These are phyloP conservation scores for Canna indica DNA, from an alignment of 176 grass and related monocot species.

Conservation along the genomic window DNA sequence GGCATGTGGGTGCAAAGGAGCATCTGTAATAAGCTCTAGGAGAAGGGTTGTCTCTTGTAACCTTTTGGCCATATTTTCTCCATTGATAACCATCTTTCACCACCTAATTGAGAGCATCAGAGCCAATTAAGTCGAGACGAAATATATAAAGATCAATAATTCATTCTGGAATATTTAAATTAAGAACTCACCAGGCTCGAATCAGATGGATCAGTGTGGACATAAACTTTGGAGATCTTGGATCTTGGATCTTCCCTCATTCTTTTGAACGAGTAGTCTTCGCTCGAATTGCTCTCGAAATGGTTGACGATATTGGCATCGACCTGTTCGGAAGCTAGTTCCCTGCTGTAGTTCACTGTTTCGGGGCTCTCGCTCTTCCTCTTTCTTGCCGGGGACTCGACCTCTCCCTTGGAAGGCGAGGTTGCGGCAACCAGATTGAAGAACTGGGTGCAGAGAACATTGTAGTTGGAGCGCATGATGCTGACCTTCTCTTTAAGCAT, in stretches of 20 bases:
- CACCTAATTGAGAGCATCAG: conserved; percentile 15
- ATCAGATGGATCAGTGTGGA: conserved; percentile 52
- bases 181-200: conserved; percentile 35
- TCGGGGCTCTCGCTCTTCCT: conserved; percentile 39
- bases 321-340: background rate
- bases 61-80: conserved; percentile 98
- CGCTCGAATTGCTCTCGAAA: conserved; percentile 19
- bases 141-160: background rate
- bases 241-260: conserved; percentile 24
- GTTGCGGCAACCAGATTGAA: background rate
- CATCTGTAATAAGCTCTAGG: conserved; percentile 83
- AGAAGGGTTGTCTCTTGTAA: conserved; percentile 90
- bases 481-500: conserved; percentile 40
- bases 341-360: conserved; percentile 1
- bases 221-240: conserved; percentile 32
- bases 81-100: conserved; percentile 92
- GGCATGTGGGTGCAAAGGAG: conserved; percentile 72
- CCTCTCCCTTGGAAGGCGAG: background rate
- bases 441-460: background rate
- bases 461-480: conserved; percentile 18
- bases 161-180: background rate
- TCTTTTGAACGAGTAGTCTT: conserved; percentile 27
- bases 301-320: background rate
- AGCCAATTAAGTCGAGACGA: background rate
- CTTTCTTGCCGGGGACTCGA: conserved; percentile 20